Conservation (phyloP, 1,284 basidiomycete species). For the Ganoderma lingzhi region DNA sequence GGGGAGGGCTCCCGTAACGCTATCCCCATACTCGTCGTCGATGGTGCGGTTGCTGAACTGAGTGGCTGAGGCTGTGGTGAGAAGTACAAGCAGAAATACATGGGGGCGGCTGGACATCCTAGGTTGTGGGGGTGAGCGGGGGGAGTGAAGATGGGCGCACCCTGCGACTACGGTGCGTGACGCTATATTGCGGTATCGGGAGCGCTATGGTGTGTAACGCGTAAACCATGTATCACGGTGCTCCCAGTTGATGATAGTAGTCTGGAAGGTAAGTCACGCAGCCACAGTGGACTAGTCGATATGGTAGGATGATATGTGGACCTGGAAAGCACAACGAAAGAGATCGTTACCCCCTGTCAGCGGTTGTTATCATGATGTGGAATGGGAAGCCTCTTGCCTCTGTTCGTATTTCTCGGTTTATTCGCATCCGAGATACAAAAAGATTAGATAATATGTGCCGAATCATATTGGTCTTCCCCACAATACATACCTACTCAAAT, state of each 20-base stretch:
- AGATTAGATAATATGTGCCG: not conserved
- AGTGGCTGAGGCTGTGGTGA: not conserved
- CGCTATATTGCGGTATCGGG: not conserved
- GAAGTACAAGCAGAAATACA: not conserved
- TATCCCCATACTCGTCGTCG: constrained; percentile 12
- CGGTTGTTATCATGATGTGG: not conserved
- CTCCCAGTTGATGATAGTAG: not conserved
- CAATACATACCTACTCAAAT: not conserved
- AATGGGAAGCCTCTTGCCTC: not conserved
- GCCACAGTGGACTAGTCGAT: not conserved
- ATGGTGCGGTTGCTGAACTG: constrained; percentile 11
- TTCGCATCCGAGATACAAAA: not conserved
- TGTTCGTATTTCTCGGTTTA: not conserved
- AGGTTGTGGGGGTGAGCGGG: not conserved
- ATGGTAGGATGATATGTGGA: not conserved
- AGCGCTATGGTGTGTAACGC: not conserved
- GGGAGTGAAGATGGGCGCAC: not conserved
- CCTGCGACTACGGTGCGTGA: not conserved
- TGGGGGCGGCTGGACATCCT: not conserved
- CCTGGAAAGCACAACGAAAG: not conserved
- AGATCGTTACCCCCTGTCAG: not conserved
- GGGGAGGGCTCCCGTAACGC: not conserved
- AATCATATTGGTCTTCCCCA: not conserved
- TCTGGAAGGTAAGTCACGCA: not conserved
- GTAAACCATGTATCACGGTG: not conserved